Evolutionary conservation across 2,329 filamentous ascomycete genomes (phyloP).

Genomic region (Coleophoma cylindrospora): DNA sequence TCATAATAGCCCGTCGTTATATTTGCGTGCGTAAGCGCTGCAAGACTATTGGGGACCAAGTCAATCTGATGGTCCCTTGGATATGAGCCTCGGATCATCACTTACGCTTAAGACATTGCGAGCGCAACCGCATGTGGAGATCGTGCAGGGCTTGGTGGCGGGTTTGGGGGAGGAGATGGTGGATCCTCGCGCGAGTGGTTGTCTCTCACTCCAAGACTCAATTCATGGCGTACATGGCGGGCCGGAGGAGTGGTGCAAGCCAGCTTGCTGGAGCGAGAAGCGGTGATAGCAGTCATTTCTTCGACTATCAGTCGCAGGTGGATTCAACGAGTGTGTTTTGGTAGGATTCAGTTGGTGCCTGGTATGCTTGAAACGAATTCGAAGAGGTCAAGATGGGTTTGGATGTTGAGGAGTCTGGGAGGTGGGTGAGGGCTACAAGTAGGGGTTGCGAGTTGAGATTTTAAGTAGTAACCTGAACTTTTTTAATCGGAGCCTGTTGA

Average conservation of each 20-base stretch:
- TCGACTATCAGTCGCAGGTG: background rate
- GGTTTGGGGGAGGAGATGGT: slow-evolving; percentile 33
- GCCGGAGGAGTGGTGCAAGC: background rate
- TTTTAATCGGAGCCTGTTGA: too few species aligned
- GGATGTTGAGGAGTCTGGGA: background rate
- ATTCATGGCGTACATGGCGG: background rate
- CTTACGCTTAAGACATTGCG: too few species aligned
- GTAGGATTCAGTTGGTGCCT: background rate
- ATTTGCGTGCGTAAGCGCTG: too few species aligned
- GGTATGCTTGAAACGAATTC: background rate
- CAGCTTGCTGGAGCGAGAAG: background rate
- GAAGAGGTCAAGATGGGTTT: background rate
- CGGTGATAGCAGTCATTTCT: background rate
- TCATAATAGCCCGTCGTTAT: too few species aligned
- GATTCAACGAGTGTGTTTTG: background rate
- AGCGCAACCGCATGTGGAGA: slow-evolving; percentile 4
- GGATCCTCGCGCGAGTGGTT: slow-evolving; percentile 30
- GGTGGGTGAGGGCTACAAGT: background rate
- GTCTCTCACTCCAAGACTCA: background rate
- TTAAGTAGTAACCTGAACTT: too few species aligned
- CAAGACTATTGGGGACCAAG: too few species aligned
- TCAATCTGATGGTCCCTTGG: too few species aligned
- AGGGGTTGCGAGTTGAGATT: too few species aligned
- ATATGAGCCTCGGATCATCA: too few species aligned
- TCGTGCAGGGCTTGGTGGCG: slow-evolving; percentile 30